phyloP scores from a whole-genome alignment of 2,329 filamentous ascomycete genomes.

The Lomentospora prolificans region DNA sequence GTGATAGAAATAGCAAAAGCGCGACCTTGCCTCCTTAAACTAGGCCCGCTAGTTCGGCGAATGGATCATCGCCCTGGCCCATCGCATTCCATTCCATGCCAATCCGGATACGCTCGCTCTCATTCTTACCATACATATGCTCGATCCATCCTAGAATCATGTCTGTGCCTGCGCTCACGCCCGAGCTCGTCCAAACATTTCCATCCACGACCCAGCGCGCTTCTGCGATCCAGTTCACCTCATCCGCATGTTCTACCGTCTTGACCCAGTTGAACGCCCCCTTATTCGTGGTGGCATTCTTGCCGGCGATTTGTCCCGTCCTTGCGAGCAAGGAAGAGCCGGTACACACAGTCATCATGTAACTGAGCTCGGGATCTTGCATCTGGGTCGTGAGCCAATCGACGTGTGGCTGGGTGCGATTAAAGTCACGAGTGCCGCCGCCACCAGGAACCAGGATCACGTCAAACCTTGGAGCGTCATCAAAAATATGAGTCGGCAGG shows the following conservation, averaged over 20 bases:
- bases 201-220: constrained; percentile 50
- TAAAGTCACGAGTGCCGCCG: constrained; percentile 26
- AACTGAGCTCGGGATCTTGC: constrained; percentile 29
- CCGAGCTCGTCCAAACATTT: constrained; percentile 48
- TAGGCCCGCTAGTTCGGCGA: constrained; percentile 23
- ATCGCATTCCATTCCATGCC: constrained; percentile 45
- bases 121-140: constrained; percentile 39
- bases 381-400: constrained; percentile 25
- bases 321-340: constrained; percentile 40
- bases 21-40: too few relatives aligned
- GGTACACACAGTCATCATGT: constrained; percentile 48
- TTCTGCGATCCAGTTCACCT: constrained; percentile 39
- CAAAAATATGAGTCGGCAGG: constrained; percentile 29
- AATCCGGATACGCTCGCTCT: constrained; percentile 34
- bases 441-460: constrained; percentile 48
- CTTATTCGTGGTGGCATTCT: constrained; percentile 50
- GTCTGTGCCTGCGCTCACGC: constrained; percentile 53
- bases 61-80: constrained; percentile 39
- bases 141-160: constrained; percentile 47
- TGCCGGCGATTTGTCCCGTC: constrained; percentile 42
- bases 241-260: constrained; percentile 20
- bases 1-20: too few relatives aligned
- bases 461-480: constrained; percentile 34
- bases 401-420: constrained; percentile 20
- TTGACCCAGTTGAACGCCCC: constrained; percentile 30